A percentile compares a stretch with the other conserved stretches of the same genome.
phyloP scores from a whole-genome alignment of 108 stramenopile genomes.

The Thalassiosira profunda region DNA sequence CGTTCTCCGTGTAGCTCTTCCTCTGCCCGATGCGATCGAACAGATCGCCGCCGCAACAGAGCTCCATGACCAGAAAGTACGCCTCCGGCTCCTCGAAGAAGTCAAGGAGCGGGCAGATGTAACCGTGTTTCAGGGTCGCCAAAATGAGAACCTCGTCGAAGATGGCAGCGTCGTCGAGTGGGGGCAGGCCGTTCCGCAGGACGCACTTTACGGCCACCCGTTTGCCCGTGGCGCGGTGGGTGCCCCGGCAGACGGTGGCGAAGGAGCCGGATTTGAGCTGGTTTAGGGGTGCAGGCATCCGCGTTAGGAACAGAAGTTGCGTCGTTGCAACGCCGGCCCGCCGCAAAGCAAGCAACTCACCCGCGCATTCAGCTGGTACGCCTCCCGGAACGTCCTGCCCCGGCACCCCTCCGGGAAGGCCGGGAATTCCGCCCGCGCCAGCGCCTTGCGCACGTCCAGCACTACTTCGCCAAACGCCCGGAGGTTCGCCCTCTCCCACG shows the following conservation, averaged over 20 bases:
- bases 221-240: slow-evolving; percentile 78
- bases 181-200: slow-evolving; percentile 75
- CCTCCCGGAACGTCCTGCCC: slow-evolving; percentile 70
- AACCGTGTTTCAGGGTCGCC: slow-evolving; percentile 78
- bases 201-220: slow-evolving; percentile 90
- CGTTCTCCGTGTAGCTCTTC: slow-evolving; percentile 85
- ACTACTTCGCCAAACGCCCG: slow-evolving; percentile 50
- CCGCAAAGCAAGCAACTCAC: slow-evolving; percentile 47
- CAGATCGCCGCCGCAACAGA: slow-evolving; percentile 92
- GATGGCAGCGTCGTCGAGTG: slow-evolving; percentile 84
- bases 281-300: background rate
- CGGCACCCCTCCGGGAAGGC: slow-evolving; percentile 81
- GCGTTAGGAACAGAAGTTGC: background rate
- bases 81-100: slow-evolving; percentile 89
- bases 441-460: slow-evolving; percentile 64
- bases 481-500: slow-evolving; percentile 21
- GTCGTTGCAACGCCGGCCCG: too few relatives aligned
- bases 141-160: slow-evolving; percentile 93
- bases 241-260: slow-evolving; percentile 84
- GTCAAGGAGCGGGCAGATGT: slow-evolving; percentile 93
- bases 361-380: slow-evolving; percentile 86
- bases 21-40: slow-evolving; percentile 91
- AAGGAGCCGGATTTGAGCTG: slow-evolving; percentile 88
- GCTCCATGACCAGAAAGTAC: slow-evolving; percentile 91
- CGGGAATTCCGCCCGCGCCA: slow-evolving; percentile 73